Conservation (phyloP, 148 eudicot species). For the Rhododendron ferrugineum region DNA sequence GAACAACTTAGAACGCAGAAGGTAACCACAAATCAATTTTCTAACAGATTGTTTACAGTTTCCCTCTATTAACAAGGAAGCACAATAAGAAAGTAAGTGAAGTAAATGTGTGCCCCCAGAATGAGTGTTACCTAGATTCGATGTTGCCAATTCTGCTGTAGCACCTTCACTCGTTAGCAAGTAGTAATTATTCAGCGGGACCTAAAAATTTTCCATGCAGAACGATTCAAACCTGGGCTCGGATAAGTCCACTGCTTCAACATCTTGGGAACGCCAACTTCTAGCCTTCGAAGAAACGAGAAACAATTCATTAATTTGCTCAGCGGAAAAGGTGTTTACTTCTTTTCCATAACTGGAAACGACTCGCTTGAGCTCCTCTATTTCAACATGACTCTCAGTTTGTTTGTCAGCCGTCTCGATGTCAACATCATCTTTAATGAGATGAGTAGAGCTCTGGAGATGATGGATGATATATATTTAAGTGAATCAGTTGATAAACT, state of each 20-base stretch:
- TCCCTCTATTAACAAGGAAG: not conserved
- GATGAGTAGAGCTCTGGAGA: slow-evolving; percentile 35
- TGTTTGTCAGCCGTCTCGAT: slow-evolving; percentile 20
- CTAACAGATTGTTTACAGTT: not conserved
- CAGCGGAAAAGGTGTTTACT: slow-evolving; percentile 23
- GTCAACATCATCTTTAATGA: slow-evolving; percentile 11
- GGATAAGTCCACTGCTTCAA: slow-evolving; percentile 63
- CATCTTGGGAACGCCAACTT: slow-evolving; percentile 20
- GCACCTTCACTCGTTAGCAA: slow-evolving; percentile 5
- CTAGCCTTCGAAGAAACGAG: slow-evolving; percentile 31
- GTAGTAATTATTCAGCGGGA: not conserved
- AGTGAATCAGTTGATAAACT: not conserved
- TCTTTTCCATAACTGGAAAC: slow-evolving; percentile 25
- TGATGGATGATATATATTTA: not conserved
- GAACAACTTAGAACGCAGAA: not conserved
- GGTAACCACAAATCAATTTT: not conserved
- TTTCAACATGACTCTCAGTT: slow-evolving; percentile 28
- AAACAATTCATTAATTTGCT: slow-evolving; percentile 28
- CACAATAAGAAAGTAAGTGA: not conserved
- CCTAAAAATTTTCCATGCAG: slow-evolving; percentile 28
- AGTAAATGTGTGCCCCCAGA: not conserved
- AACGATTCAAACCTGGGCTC: slow-evolving; percentile 76
- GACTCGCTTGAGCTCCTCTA: slow-evolving; percentile 49
- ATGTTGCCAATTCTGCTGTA: slow-evolving; percentile 18
- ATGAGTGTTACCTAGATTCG: not conserved